A percentile compares a stretch with the other conserved stretches of the same genome.
Evolutionary conservation across 2,329 filamentous ascomycete genomes (phyloP).

Genomic region (Arthrinium puccinioides): DNA sequence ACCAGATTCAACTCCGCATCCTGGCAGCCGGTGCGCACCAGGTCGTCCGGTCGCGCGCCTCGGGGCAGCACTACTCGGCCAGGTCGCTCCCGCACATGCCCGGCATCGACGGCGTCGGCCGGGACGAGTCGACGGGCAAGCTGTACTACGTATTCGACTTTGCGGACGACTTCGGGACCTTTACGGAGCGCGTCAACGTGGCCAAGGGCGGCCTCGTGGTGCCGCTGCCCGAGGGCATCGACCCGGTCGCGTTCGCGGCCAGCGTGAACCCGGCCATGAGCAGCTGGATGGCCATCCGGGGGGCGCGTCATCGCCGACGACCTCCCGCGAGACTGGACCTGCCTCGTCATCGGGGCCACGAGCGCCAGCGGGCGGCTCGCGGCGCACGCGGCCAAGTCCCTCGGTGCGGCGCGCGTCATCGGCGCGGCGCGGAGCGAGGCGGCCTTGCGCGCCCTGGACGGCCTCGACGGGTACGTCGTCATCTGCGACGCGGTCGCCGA

Average conservation of each 20-base stretch:
- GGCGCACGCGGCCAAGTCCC: constrained; percentile 34
- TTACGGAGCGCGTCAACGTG: constrained; percentile 41
- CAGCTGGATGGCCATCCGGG: constrained; percentile 49
- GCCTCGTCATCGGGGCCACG: constrained; percentile 45
- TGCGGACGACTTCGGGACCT: constrained; percentile 29
- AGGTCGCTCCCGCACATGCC: constrained; percentile 40
- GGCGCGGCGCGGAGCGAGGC: constrained; percentile 41
- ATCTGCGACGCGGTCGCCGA: constrained; percentile 30
- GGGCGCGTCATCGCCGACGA: constrained; percentile 31
- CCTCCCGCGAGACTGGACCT: constrained; percentile 34
- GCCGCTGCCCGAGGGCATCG: constrained; percentile 34
- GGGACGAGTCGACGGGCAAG: constrained; percentile 33
- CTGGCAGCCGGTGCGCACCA: constrained; percentile 44
- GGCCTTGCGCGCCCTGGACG: constrained; percentile 30
- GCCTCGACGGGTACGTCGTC: constrained; percentile 37
- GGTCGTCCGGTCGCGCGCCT: constrained; percentile 44
- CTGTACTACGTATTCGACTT: constrained; percentile 42
- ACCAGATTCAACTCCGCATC: constrained; percentile 41
- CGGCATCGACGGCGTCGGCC: constrained; percentile 46
- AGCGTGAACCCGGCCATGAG: constrained; percentile 48
- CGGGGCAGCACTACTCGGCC: constrained; percentile 47
- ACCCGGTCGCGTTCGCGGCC: constrained; percentile 42
- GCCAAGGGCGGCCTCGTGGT: constrained; percentile 29
- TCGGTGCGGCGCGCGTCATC: constrained; percentile 42
- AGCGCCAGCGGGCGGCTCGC: constrained; percentile 44